Conservation (phyloP, 2,329 filamentous ascomycete species). For the Colletotrichum cuscutae region DNA sequence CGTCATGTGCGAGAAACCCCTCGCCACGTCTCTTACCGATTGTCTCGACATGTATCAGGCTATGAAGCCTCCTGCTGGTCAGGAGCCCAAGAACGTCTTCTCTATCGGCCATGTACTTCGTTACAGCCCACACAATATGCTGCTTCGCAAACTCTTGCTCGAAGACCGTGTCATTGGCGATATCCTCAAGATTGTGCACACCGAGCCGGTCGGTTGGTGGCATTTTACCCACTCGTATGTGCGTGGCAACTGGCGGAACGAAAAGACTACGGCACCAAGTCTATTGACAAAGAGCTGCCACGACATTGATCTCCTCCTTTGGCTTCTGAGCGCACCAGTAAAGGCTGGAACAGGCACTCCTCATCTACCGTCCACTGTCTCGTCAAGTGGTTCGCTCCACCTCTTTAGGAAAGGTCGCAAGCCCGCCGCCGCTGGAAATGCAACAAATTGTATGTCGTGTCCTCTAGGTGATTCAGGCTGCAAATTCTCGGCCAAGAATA, state of each 20-base stretch:
- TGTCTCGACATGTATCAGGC: constrained; percentile 80
- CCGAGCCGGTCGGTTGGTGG: constrained; percentile 96
- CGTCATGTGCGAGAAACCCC: constrained; percentile 94
- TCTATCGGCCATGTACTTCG: constrained; percentile 93
- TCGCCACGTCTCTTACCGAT: constrained; percentile 82
- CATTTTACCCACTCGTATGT: constrained; percentile 94
- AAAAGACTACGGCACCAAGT: constrained; percentile 79
- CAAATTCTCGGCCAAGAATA: constrained; percentile 85
- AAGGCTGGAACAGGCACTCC: constrained; percentile 57
- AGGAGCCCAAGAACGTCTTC: constrained; percentile 66
- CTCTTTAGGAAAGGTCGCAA: constrained; percentile 83
- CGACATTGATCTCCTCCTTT: constrained; percentile 92
- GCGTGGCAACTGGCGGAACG: constrained; percentile 91
- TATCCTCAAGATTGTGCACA: constrained; percentile 87
- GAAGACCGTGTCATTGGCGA: constrained; percentile 84
- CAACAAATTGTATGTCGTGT: constrained; percentile 90
- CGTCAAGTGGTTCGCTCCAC: constrained; percentile 80
- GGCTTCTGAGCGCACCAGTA: constrained; percentile 84
- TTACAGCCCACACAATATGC: constrained; percentile 92
- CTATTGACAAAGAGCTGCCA: constrained; percentile 96
- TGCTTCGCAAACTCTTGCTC: constrained; percentile 81
- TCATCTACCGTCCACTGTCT: constrained; percentile 81
- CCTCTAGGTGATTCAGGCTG: constrained; percentile 76
- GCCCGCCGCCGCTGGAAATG: constrained; percentile 75
- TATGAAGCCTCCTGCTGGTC: constrained; percentile 49